Percentiles rank a stretch among this genome's conserved stretches.
These are phyloP conservation scores for Bruguiera parviflora DNA, from an alignment of 345 rosid genomes.

Conservation along the genomic window DNA sequence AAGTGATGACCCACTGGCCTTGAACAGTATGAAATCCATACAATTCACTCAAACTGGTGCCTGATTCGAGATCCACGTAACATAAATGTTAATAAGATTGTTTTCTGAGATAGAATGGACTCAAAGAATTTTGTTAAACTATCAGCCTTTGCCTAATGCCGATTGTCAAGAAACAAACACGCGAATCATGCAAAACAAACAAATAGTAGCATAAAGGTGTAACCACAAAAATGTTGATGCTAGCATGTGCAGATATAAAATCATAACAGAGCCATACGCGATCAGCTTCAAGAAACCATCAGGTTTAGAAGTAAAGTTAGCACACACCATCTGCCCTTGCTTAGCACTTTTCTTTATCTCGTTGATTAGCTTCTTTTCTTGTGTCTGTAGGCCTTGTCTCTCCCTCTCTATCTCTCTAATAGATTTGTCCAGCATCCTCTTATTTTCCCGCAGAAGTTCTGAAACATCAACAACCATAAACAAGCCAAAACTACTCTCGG, in stretches of 20 bases:
- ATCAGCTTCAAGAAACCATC: background rate
- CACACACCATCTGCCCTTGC: slow-evolving; percentile 94
- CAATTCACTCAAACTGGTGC: no score
- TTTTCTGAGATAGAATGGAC: no score
- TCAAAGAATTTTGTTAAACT: no score
- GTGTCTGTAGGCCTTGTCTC: slow-evolving; percentile 81
- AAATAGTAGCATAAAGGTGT: background rate
- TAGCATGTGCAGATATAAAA: no score
- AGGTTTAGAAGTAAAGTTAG: background rate
- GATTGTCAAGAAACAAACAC: no score
- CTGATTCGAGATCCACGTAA: no score
- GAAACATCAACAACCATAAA: slow-evolving; percentile 4
- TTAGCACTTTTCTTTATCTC: slow-evolving; percentile 95
- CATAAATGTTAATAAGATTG: no score
- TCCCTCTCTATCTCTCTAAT: slow-evolving; percentile 95
- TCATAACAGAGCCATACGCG: no score
- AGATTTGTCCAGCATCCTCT: slow-evolving; percentile 94
- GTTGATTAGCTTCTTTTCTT: slow-evolving; percentile 81
- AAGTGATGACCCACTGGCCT: no score
- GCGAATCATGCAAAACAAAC: background rate
- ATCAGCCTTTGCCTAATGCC: no score
- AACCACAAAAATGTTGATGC: no score
- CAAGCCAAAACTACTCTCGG: background rate
- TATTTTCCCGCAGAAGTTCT: slow-evolving; percentile 95
- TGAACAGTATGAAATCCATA: no score